Conservation (phyloP, 176 grass and related monocot species). For the Thalia dealbata region DNA sequence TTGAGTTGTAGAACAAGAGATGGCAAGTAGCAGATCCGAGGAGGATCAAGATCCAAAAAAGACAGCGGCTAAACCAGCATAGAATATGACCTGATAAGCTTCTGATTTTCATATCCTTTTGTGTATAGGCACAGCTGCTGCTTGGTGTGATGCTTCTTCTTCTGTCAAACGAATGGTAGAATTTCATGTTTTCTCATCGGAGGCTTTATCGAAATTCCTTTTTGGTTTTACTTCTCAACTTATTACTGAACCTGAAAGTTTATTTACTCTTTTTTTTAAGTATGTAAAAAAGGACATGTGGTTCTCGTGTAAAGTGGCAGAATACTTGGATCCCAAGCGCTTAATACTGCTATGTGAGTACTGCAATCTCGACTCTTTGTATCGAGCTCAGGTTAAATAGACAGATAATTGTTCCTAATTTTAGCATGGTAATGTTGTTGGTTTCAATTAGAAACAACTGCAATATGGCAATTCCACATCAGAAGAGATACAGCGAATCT, state of each 20-base stretch:
- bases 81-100: conserved; percentile 45
- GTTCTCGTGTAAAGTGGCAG: too few relatives aligned
- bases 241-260: neutral
- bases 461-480: too few relatives aligned
- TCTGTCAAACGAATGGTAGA: neutral
- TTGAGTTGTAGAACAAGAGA: neutral
- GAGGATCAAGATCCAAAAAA: conserved; percentile 22
- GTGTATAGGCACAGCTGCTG: neutral
- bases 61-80: conserved; percentile 36
- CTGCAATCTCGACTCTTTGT: too few relatives aligned
- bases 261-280: too few relatives aligned
- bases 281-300: too few relatives aligned
- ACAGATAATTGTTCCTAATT: too few relatives aligned
- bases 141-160: conserved; percentile 1
- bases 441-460: too few relatives aligned
- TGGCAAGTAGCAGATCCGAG: conserved; percentile 45
- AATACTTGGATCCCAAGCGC: too few relatives aligned
- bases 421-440: too few relatives aligned
- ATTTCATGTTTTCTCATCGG: neutral
- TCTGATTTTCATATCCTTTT: conserved; percentile 21
- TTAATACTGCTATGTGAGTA: too few relatives aligned
- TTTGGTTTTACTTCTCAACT: neutral
- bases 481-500: too few relatives aligned
- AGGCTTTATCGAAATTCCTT: neutral
- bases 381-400: too few relatives aligned